Conservation (phyloP, 768 basidiomycete genomes). For the Mycena kentingensis region DNA sequence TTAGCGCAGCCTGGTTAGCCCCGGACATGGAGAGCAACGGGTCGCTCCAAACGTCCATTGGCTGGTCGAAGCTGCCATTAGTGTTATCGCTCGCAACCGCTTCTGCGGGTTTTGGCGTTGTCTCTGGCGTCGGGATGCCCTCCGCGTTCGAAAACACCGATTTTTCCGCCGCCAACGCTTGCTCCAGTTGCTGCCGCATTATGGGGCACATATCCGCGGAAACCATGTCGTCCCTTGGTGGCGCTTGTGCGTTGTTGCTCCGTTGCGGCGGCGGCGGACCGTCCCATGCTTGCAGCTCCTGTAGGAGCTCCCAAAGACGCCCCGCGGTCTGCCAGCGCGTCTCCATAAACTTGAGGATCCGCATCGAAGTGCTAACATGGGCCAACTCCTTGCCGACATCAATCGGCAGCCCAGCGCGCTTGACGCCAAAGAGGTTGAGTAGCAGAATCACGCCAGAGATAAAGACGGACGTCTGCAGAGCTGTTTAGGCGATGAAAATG, state of each 20-base stretch:
- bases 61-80: too few relatives aligned
- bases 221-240: not conserved
- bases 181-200: not conserved
- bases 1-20: not conserved
- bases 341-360: conserved; percentile 27
- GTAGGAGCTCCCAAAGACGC: conserved; percentile 19
- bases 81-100: too few relatives aligned
- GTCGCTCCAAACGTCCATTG: conserved; percentile 13
- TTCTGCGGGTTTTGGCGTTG: too few relatives aligned
- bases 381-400: conserved; percentile 37
- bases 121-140: not conserved
- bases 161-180: not conserved
- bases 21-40: not conserved
- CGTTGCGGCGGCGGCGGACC: conserved; percentile 12
- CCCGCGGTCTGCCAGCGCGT: conserved; percentile 21
- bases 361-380: conserved; percentile 44
- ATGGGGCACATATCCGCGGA: conserved; percentile 17
- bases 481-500: not conserved
- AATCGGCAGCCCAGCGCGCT: conserved; percentile 29
- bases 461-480: conserved; percentile 33
- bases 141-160: conserved; percentile 3
- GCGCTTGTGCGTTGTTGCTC: not conserved
- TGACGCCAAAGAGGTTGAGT: conserved; percentile 45
- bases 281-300: conserved; percentile 21
- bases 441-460: conserved; percentile 47